Percentiles rank a stretch among this genome's conserved stretches.
Conservation (phyloP, 1,139 yeast genomes). For the Blastobotrys serpentis region DNA sequence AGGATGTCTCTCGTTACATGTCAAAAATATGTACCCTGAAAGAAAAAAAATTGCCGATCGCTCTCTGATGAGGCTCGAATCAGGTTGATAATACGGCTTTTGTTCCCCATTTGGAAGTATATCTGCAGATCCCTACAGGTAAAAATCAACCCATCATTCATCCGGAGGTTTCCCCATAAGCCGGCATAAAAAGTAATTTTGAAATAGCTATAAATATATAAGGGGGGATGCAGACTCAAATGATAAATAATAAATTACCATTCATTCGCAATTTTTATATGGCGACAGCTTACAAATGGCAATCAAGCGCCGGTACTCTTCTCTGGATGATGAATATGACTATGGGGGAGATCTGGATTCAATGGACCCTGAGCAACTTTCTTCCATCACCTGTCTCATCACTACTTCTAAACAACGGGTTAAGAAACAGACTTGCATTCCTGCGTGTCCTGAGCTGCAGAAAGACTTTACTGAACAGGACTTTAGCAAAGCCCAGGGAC, state of each 20-base stretch:
- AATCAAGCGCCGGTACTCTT: neutral
- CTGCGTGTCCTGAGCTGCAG: neutral
- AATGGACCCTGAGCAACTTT: neutral
- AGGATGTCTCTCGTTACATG: neutral
- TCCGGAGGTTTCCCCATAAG: too few species aligned
- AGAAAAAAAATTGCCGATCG: neutral
- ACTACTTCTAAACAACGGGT: conserved; percentile 14
- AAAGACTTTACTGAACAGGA: neutral
- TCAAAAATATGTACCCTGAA: neutral
- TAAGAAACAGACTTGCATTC: conserved; percentile 3
- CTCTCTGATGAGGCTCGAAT: too few species aligned
- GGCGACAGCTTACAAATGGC: neutral
- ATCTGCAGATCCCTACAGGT: neutral
- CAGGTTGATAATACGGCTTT: neutral
- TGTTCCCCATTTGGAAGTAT: neutral
- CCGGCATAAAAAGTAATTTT: neutral
- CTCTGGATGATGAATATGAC: neutral
- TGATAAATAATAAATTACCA: too few species aligned
- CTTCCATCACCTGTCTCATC: conserved; percentile 2
- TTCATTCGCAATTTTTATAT: too few species aligned
- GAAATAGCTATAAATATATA: neutral
- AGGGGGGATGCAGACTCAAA: neutral
- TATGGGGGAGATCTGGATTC: conserved; percentile 1
- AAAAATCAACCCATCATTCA: neutral
- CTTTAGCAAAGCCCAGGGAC: conserved; percentile 20